These are phyloP conservation scores for Aspergillus nidulans DNA, from an alignment of 495 filamentous ascomycete species.

Conservation along the genomic window DNA sequence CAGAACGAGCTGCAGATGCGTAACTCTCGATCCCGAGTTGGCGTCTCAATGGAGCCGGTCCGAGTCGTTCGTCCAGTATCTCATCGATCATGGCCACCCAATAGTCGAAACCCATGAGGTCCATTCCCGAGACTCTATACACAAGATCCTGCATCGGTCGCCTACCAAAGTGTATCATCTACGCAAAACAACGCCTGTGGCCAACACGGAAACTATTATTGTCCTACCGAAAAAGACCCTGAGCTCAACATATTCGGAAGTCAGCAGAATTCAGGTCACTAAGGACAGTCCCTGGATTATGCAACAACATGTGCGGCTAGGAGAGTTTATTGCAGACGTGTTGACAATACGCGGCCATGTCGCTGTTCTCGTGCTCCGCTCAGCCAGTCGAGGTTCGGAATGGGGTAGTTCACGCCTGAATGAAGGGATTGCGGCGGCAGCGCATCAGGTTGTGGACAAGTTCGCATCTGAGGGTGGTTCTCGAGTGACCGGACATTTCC, in stretches of 20 bases:
- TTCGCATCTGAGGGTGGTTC: conserved; percentile 47
- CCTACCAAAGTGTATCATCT: conserved; percentile 54
- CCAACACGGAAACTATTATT: conserved; percentile 42
- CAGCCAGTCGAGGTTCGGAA: conserved; percentile 32
- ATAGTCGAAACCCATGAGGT: conserved; percentile 57
- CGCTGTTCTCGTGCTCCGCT: conserved; percentile 60
- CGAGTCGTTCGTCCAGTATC: conserved; percentile 53
- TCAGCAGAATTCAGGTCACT: conserved; percentile 54
- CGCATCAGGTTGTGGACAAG: conserved; percentile 56
- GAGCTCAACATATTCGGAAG: conserved; percentile 48
- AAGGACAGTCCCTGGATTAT: conserved; percentile 59
- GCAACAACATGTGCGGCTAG: conserved; percentile 60
- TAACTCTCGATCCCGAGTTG: conserved; percentile 50
- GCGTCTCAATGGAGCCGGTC: conserved; percentile 54
- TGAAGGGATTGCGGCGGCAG: conserved; percentile 49
- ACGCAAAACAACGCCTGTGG: conserved; percentile 52
- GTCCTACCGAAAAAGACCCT: conserved; percentile 51
- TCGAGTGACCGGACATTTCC: conserved; percentile 64
- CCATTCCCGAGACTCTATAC: conserved; percentile 50
- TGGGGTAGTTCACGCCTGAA: conserved; percentile 53
- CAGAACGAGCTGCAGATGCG: conserved; percentile 53
- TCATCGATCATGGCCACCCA: conserved; percentile 47
- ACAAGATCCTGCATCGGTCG: conserved; percentile 51
- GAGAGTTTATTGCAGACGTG: conserved; percentile 66
- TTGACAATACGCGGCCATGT: conserved; percentile 58